Evolutionary conservation across 2,329 filamentous ascomycete genomes (phyloP).

Genomic region (Pestalotiopsis sp.): DNA sequence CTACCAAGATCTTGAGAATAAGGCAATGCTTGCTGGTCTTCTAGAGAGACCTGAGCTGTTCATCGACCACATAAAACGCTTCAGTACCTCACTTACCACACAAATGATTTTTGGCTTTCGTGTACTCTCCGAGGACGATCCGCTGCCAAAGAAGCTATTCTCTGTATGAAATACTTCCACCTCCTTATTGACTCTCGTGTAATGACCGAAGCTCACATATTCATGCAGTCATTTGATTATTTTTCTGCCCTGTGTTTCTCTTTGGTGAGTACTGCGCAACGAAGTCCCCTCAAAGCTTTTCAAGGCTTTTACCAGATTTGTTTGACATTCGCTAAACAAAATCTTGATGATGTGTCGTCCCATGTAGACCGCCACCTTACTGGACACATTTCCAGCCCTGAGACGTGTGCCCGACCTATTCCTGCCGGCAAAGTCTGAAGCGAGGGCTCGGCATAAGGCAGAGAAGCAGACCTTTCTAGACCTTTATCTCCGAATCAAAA

Average conservation of each 20-base stretch:
- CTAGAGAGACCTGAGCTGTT: constrained; percentile 42
- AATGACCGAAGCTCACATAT: too few species aligned
- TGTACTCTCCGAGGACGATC: constrained; percentile 32
- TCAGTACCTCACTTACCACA: constrained; percentile 47
- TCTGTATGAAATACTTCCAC: background rate
- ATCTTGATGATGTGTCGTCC: background rate
- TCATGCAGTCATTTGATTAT: too few species aligned
- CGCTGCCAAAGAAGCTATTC: constrained; percentile 35
- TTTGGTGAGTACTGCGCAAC: too few species aligned
- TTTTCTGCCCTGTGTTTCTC: too few species aligned
- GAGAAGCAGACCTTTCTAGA: constrained; percentile 41
- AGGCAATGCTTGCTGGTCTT: constrained; percentile 51
- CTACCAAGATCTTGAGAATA: constrained; percentile 57
- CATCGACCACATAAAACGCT: constrained; percentile 44
- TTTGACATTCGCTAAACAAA: background rate
- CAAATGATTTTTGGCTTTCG: constrained; percentile 51
- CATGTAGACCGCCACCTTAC: constrained; percentile 34
- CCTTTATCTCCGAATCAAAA: constrained; percentile 42
- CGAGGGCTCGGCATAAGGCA: constrained; percentile 39
- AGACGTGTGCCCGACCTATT: constrained; percentile 43
- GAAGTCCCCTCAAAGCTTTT: too few species aligned
- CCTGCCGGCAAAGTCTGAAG: constrained; percentile 37
- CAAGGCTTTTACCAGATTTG: too few species aligned
- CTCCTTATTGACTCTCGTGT: background rate
- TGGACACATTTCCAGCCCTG: constrained; percentile 47